A percentile compares a stretch with the other conserved stretches of the same genome.
phyloP scores from a whole-genome alignment of 768 basidiomycete species.

The Nidula microcarpa region DNA sequence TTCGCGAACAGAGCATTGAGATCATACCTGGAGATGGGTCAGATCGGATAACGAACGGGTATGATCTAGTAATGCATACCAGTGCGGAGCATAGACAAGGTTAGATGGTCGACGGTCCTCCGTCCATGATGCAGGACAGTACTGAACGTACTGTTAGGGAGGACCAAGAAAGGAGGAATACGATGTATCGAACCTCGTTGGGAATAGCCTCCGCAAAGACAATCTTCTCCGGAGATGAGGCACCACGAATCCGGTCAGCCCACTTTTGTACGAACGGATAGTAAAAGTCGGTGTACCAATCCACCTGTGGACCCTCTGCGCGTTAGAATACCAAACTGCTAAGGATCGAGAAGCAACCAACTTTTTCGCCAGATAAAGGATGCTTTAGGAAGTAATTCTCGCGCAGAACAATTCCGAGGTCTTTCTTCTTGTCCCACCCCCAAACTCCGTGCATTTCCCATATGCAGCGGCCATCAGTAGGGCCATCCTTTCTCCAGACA shows the following conservation, averaged over 20 bases:
- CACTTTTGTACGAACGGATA: conserved; percentile 73
- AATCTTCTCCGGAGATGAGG: conserved; percentile 50
- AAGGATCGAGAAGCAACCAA: conserved; percentile 15
- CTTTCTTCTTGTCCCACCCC: conserved; percentile 72
- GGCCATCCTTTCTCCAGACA: conserved; percentile 74
- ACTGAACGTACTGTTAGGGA: conserved; percentile 38
- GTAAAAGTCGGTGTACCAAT: conserved; percentile 87
- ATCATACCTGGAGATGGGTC: conserved; percentile 67
- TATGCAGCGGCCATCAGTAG: conserved; percentile 67
- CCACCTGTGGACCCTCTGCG: conserved; percentile 42
- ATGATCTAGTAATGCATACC: conserved; percentile 12
- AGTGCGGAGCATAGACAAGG: conserved; percentile 36
- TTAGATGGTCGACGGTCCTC: conserved; percentile 37
- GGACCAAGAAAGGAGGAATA: conserved; percentile 1
- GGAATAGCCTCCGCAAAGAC: conserved; percentile 86
- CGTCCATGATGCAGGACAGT: conserved; percentile 78
- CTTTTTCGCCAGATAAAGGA: conserved; percentile 62
- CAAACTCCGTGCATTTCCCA: conserved; percentile 96
- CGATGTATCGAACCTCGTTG: conserved; percentile 65
- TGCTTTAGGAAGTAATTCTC: conserved; percentile 83
- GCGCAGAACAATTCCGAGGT: conserved; percentile 70
- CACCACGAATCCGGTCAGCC: conserved; percentile 53
- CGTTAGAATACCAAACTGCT: background rate
- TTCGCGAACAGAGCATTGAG: conserved; percentile 85
- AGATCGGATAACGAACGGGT: background rate